Conservation (phyloP, 306 rosid species). For the Prunus mume region DNA sequence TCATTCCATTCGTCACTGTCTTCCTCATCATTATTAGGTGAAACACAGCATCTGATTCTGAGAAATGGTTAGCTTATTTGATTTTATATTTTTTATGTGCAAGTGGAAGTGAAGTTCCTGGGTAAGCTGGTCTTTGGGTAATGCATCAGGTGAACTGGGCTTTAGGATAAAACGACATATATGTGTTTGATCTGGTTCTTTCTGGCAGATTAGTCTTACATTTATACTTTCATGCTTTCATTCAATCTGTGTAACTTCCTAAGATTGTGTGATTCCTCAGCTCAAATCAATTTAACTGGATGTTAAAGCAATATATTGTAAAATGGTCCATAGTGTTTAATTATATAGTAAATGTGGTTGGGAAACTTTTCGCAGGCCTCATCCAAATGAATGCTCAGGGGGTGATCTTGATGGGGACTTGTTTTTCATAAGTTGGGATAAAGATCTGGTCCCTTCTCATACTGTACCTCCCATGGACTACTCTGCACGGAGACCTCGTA, state of each 20-base stretch:
- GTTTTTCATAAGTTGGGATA: conserved; percentile 86
- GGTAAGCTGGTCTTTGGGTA: neutral
- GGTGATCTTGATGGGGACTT: conserved; percentile 98
- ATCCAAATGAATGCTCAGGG: conserved; percentile 97
- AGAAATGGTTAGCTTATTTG: neutral
- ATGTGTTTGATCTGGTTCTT: conserved; percentile 1
- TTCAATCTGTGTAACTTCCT: neutral
- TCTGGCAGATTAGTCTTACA: neutral
- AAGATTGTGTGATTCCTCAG: neutral
- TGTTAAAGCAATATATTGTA: neutral
- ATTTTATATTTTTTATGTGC: neutral
- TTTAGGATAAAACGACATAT: neutral
- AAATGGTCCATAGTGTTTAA: conserved; percentile 3
- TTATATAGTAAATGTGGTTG: conserved; percentile 18
- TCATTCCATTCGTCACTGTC: neutral
- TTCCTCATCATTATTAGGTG: neutral
- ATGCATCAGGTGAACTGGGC: neutral
- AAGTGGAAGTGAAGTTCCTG: conserved; percentile 1
- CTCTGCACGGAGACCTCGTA: conserved; percentile 78
- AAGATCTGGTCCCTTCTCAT: conserved; percentile 55
- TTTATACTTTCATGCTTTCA: neutral
- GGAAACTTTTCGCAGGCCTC: conserved; percentile 66
- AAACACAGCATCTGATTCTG: neutral
- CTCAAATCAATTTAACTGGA: neutral
- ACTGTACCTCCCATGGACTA: conserved; percentile 80